Evolutionary conservation across 2,329 filamentous ascomycete species (phyloP).

Genomic region (Aspergillus ochraceus): DNA sequence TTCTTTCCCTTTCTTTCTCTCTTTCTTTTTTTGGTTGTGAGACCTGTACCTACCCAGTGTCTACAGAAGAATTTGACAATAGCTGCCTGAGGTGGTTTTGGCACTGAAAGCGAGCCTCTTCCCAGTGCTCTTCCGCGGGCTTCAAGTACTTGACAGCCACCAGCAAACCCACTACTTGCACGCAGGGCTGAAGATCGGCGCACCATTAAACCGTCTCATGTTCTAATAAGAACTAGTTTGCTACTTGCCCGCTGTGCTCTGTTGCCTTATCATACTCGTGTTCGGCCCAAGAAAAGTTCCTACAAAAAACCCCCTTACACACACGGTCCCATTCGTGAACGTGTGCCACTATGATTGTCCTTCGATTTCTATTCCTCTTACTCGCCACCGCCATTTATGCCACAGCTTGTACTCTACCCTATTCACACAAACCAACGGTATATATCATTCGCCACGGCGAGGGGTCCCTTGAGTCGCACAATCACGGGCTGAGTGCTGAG

Average conservation of each 20-base stretch:
- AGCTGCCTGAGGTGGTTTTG: background rate
- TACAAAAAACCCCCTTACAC: background rate
- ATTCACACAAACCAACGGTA: slow-evolving; percentile 20
- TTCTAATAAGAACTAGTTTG: background rate
- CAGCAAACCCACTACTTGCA: background rate
- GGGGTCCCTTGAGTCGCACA: slow-evolving; percentile 23
- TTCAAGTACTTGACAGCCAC: too few species aligned
- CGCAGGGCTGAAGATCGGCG: background rate
- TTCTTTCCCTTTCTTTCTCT: background rate
- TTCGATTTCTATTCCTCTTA: background rate
- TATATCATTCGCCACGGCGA: slow-evolving; percentile 34
- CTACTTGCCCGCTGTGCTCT: background rate
- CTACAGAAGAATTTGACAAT: background rate
- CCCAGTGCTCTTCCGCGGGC: background rate
- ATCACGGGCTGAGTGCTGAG: slow-evolving; percentile 25
- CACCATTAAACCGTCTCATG: background rate
- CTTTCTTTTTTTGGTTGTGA: background rate
- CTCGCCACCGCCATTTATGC: background rate
- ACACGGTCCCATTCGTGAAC: background rate
- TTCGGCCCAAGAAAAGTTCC: too few species aligned
- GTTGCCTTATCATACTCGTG: background rate
- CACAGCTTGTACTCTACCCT: slow-evolving; percentile 1
- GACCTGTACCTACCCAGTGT: background rate
- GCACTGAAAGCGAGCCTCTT: too few species aligned
- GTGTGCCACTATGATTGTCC: background rate